phyloP scores from a whole-genome alignment of 2,329 filamentous ascomycete genomes.

The Exserohilum turcica region DNA sequence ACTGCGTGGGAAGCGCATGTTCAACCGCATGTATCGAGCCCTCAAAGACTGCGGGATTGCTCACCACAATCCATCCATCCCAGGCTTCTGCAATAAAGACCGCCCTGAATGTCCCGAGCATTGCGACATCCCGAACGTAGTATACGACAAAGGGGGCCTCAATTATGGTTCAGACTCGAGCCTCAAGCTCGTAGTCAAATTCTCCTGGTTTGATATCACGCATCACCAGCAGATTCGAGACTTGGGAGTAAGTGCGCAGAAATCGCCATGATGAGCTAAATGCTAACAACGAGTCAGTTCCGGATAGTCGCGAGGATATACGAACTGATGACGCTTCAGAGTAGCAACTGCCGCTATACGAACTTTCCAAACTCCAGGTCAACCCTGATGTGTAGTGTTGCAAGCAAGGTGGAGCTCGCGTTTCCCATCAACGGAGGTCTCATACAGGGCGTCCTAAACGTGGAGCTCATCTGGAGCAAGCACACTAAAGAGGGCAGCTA shows the following conservation, averaged over 20 bases:
- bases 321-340: slow-evolving; percentile 1
- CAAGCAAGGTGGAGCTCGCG: not conserved
- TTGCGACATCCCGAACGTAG: not conserved
- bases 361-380: not conserved
- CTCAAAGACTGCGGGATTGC: slow-evolving; percentile 2
- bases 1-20: slow-evolving; percentile 3
- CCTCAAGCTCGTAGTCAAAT: not conserved
- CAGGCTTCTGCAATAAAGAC: not conserved
- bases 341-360: not conserved
- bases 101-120: not conserved
- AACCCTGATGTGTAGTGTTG: slow-evolving; percentile 1
- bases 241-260: not conserved
- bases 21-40: slow-evolving; percentile 1
- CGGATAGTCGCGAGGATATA: slow-evolving; percentile 6
- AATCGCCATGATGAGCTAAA: not conserved
- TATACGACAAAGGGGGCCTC: not conserved
- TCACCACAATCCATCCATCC: not conserved
- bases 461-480: slow-evolving; percentile 4
- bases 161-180: not conserved
- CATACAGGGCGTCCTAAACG: not conserved
- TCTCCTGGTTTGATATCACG: not conserved
- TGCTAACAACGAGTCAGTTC: not conserved
- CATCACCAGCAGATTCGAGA: not conserved
- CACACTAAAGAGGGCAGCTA: not conserved
- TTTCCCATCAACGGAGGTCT: slow-evolving; percentile 8